Conservation (phyloP, 2,329 filamentous ascomycete species). For the Clonostachys byssicola region DNA sequence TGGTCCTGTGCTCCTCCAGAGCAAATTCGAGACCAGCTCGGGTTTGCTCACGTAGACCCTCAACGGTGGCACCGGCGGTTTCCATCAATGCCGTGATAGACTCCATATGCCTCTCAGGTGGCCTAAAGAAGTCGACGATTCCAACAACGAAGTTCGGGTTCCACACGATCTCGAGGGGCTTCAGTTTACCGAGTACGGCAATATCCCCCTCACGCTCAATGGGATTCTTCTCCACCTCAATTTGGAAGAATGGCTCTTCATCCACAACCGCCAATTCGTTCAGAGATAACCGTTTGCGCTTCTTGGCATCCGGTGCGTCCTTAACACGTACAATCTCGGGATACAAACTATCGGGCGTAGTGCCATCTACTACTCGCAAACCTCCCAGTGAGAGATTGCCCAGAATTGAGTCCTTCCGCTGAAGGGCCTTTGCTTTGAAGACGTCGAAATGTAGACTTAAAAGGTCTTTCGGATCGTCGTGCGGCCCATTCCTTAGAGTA, state of each 20-base stretch:
- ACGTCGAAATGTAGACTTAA: conserved; percentile 91
- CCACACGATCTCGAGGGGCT: conserved; percentile 95
- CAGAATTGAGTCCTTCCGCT: conserved; percentile 86
- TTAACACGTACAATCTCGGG: conserved; percentile 96
- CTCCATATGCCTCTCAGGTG: conserved; percentile 96
- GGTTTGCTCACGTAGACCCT: conserved; percentile 92
- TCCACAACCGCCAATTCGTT: conserved; percentile 43
- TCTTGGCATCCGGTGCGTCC: conserved; percentile 59
- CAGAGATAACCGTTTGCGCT: conserved; percentile 45
- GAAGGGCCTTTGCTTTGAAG: conserved; percentile 85
- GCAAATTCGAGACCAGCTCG: conserved; percentile 94
- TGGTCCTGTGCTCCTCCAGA: conserved; percentile 94
- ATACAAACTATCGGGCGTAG: conserved; percentile 84
- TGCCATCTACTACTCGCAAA: conserved; percentile 91
- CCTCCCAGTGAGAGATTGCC: conserved; percentile 88
- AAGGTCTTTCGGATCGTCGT: conserved; percentile 66
- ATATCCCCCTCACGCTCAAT: conserved; percentile 90
- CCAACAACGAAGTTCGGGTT: conserved; percentile 92
- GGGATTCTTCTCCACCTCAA: conserved; percentile 92
- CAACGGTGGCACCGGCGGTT: conserved; percentile 89
- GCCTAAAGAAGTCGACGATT: conserved; percentile 91
- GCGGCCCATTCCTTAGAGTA: conserved; percentile 73
- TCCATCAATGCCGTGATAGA: conserved; percentile 96
- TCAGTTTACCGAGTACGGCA: conserved; percentile 84
- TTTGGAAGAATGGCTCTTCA: conserved; percentile 74